Conservation (phyloP, 805 yeast genomes). For the Candida stauntonica region DNA sequence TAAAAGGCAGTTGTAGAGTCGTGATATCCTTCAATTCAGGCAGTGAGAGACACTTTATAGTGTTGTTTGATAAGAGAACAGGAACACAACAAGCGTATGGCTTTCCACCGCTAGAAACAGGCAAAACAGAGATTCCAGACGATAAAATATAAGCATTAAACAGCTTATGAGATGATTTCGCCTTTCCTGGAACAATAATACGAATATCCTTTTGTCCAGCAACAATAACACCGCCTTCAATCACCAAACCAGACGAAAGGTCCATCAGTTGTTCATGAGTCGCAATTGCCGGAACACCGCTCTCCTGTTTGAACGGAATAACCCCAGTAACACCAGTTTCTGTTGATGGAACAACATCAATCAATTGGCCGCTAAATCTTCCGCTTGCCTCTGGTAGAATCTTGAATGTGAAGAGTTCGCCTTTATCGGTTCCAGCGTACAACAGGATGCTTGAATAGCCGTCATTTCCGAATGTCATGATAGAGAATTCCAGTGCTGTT, state of each 20-base stretch:
- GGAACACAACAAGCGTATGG: conserved; percentile 45
- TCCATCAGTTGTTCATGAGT: conserved; percentile 50
- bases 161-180: conserved; percentile 60
- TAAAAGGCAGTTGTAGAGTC: conserved; percentile 41
- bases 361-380: conserved; percentile 50
- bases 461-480: conserved; percentile 63
- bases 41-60: conserved; percentile 42
- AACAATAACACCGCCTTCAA: conserved; percentile 59
- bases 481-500: conserved; percentile 68
- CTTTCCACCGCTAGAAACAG: conserved; percentile 21
- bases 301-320: conserved; percentile 50
- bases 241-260: conserved; percentile 53
- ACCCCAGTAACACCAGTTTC: conserved; percentile 48
- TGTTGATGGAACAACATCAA: conserved; percentile 44
- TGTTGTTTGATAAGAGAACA: conserved; percentile 41
- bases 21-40: conserved; percentile 63
- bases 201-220: conserved; percentile 59
- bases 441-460: conserved; percentile 67
- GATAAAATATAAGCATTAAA: conserved; percentile 43
- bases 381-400: conserved; percentile 62
- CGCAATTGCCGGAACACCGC: conserved; percentile 67
- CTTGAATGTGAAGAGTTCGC: conserved; percentile 63
- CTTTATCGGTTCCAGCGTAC: conserved; percentile 71
- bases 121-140: conserved; percentile 48
- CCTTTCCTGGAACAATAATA: conserved; percentile 53